Percentiles rank a stretch among this genome's conserved stretches.
Conservation (phyloP, 371 early-diverging fungal genomes). For the Parasitella parasitica region DNA sequence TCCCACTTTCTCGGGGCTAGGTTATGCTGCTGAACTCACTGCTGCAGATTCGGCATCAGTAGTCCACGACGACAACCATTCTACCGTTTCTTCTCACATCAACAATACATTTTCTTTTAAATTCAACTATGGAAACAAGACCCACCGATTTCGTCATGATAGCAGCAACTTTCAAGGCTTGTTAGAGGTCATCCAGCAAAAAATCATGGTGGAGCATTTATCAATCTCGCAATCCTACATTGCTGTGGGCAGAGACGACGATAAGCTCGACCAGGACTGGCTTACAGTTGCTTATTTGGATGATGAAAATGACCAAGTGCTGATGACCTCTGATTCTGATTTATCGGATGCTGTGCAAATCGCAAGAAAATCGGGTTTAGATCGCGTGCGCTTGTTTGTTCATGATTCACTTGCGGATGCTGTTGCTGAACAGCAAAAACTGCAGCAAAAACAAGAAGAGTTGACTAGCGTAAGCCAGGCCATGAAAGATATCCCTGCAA, state of each 20-base stretch:
- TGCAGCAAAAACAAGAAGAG: conserved; percentile 5
- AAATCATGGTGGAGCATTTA: conserved; percentile 28
- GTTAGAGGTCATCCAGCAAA: conserved; percentile 45
- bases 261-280: conserved; percentile 30
- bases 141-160: conserved; percentile 71
- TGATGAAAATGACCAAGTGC: conserved; percentile 84
- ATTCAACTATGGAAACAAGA: conserved; percentile 65
- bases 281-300: conserved; percentile 79
- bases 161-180: conserved; percentile 51
- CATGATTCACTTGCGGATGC: conserved; percentile 27
- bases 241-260: conserved; percentile 4
- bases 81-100: conserved; percentile 26
- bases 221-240: conserved; percentile 30
- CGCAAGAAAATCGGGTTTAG: conserved; percentile 69
- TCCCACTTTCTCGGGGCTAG: conserved; percentile 22
- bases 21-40: conserved; percentile 36
- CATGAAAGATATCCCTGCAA: conserved; percentile 3
- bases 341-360: conserved; percentile 77
- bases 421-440: conserved; percentile 6
- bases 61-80: conserved; percentile 29
- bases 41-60: conserved; percentile 35
- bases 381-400: conserved; percentile 71
- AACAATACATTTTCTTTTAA: conserved; percentile 71
- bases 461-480: background rate
- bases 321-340: conserved; percentile 74